phyloP scores from a whole-genome alignment of 108 stramenopile species.

The Schizochytrium sp. region DNA sequence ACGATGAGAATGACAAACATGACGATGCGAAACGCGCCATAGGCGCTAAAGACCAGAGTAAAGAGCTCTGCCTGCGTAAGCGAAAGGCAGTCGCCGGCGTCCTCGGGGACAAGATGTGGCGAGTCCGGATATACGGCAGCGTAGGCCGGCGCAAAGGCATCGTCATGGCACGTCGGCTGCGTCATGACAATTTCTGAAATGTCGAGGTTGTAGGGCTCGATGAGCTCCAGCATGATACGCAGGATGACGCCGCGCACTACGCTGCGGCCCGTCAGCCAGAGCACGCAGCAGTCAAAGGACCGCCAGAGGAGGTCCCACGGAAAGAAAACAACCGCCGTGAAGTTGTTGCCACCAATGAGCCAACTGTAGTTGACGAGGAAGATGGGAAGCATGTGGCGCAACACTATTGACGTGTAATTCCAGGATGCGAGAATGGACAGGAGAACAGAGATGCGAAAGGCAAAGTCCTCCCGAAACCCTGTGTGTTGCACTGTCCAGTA shows the following conservation, averaged over 20 bases:
- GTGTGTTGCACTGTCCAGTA: not conserved
- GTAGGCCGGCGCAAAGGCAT: not conserved
- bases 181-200: not conserved
- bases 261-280: not conserved
- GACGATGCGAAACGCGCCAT: not conserved
- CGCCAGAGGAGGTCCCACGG: not conserved
- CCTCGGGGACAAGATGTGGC: not conserved
- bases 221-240: not conserved
- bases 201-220: not conserved
- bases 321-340: not conserved
- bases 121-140: not conserved
- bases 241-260: not conserved
- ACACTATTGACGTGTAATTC: not conserved
- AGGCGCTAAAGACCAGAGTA: not conserved
- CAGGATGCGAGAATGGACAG: not conserved
- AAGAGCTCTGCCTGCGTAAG: not conserved
- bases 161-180: not conserved
- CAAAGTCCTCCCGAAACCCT: not conserved
- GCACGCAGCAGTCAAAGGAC: not conserved
- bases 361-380: not conserved
- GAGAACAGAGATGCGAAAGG: not conserved
- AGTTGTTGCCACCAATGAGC: slow-evolving; percentile 13
- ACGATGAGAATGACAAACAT: not conserved
- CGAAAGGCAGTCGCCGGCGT: not conserved
- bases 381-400: slow-evolving; percentile 2